phyloP scores from a whole-genome alignment of 495 filamentous ascomycete species.

The Baudoinia panamericana region DNA sequence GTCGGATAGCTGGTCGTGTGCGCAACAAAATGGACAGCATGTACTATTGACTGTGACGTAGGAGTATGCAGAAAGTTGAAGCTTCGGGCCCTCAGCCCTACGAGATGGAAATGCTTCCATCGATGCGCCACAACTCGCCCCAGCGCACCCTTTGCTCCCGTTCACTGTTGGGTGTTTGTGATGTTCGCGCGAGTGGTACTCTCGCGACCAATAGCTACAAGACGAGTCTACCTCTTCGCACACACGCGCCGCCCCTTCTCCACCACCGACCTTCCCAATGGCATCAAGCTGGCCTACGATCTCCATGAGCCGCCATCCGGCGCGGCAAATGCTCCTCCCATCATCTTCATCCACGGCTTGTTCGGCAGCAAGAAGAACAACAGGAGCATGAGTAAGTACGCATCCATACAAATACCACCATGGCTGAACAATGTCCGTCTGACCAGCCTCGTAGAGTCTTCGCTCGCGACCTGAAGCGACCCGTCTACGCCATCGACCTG shows the following conservation, averaged over 20 bases:
- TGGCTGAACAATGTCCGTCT: conserved; percentile 5
- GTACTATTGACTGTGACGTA: too few relatives aligned
- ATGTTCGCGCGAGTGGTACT: conserved; percentile 12
- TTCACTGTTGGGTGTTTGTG: too few relatives aligned
- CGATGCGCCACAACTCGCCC: too few relatives aligned
- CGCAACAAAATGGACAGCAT: too few relatives aligned
- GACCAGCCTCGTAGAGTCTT: conserved; percentile 46
- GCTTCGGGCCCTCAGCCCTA: too few relatives aligned
- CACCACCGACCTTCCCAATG: conserved; percentile 12
- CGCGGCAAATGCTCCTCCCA: conserved; percentile 45
- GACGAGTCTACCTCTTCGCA: neutral
- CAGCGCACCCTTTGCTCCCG: too few relatives aligned
- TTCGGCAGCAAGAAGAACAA: conserved; percentile 97
- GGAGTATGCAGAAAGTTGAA: too few relatives aligned
- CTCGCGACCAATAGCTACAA: neutral
- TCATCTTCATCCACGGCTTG: conserved; percentile 84
- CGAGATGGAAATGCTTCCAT: too few relatives aligned
- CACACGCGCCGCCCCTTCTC: conserved; percentile 8
- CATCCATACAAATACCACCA: conserved; percentile 8
- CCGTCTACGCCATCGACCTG: conserved; percentile 78
- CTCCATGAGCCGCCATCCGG: conserved; percentile 38
- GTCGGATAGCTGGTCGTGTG: too few relatives aligned
- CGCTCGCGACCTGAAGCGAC: conserved; percentile 65
- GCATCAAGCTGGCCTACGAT: conserved; percentile 40
- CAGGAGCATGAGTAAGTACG: conserved; percentile 90